Evolutionary conservation across 1,139 yeast genomes (phyloP), one percentile per base, ranked within the genome.

Genomic region (Wickerhamomyces sp.): DNA sequence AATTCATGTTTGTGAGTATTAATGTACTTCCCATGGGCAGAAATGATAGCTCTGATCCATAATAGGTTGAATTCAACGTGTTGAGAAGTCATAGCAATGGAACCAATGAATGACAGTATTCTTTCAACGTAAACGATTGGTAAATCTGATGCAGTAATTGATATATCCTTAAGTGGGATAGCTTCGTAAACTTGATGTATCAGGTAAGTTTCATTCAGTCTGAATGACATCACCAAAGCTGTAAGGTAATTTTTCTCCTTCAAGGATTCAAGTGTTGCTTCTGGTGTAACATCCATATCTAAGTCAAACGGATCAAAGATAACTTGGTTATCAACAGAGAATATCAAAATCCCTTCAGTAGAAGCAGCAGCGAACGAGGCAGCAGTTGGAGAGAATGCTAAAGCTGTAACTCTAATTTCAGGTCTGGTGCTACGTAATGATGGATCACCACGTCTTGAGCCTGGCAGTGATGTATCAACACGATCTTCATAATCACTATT

Each of bases 271-370:
- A 79, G 49, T 0, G 91, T 84, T 7, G 86, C 72, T 42, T 79
- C 84, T 0, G 96, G 95, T 0, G 99, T 93, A 36, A 93, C 81
- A 59, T 94, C 99, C 41, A 91, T 73, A 62, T 93, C 99, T 60
- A 93, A 75, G 63, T 94, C 98, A 64, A 88, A 89, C 38, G 99
- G 99, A 70, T 93, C 99, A 61, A 93, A 94, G 40, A 81, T 69
- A 41, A 88, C 69, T 14, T 78, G 71, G 47, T 83, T 82, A 62
- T 91, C 95, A 36, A 90, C 78, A 1, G 96, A 84, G 63, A 80
- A 93, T 3, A 93, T 72, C 48, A 91, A 69, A 42, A 94, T 70
- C 8, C 99, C 99, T 64, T 93, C 99, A 0, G 99, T 93, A 1
- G 96, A 83, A 0, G 97, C 95, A 31, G 96, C 96, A 2, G 96